These are phyloP conservation scores for Setaria italica DNA, from an alignment of 202 grass and related monocot genomes.

Conservation along the genomic window DNA sequence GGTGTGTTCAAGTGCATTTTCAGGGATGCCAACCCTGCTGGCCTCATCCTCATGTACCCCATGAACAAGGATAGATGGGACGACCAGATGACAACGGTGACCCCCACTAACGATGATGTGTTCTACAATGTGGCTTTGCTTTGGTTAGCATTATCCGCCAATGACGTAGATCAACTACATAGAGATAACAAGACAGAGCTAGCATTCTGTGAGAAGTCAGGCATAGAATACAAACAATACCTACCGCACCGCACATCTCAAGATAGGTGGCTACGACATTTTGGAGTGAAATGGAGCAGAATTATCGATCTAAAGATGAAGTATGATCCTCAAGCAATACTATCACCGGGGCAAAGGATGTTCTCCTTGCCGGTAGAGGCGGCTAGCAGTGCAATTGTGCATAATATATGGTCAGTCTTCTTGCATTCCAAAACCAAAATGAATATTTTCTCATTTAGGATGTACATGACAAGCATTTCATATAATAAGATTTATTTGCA, in stretches of 20 bases:
- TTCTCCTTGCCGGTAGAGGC: neutral
- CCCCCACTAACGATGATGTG: constrained; percentile 40
- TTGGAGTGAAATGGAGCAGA: constrained; percentile 56
- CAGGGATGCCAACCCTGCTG: constrained; percentile 1
- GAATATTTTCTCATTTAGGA: neutral
- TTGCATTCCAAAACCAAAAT: neutral
- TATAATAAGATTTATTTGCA: neutral
- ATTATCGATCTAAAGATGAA: constrained; percentile 47
- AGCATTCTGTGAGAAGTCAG: constrained; percentile 24
- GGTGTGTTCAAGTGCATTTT: constrained; percentile 52
- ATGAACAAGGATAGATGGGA: constrained; percentile 61
- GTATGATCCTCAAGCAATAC: constrained; percentile 56
- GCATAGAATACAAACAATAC: constrained; percentile 61
- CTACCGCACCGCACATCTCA: constrained; percentile 49
- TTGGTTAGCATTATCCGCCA: neutral
- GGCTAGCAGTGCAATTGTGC: neutral
- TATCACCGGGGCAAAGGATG: constrained; percentile 56
- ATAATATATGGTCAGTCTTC: neutral
- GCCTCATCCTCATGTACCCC: constrained; percentile 59
- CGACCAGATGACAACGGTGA: constrained; percentile 51
- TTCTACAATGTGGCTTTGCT: constrained; percentile 60
- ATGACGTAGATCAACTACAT: constrained; percentile 31
- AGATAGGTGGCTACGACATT: constrained; percentile 55
- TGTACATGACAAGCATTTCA: neutral
- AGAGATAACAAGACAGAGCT: constrained; percentile 49